A percentile compares a stretch with the other conserved stretches of the same genome.
Evolutionary conservation across 495 filamentous ascomycete species (phyloP).

Genomic region (Collariella sp.): DNA sequence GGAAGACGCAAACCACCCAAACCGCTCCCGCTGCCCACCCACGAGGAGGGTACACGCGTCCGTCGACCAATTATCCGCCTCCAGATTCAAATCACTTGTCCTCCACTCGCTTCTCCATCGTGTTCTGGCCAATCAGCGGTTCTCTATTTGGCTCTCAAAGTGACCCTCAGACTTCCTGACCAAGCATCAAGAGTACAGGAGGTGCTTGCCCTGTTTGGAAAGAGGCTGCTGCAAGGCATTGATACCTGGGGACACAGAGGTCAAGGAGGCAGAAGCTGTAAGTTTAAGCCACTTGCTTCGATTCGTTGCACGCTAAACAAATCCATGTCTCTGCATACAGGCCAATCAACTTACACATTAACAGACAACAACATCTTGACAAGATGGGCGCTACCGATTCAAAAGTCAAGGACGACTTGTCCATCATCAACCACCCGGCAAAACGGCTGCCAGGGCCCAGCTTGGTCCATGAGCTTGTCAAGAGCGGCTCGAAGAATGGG

Average conservation of each 20-base stretch:
- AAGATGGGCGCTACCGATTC: background rate
- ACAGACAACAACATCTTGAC: background rate
- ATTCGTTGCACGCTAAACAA: too few species aligned
- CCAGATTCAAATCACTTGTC: slow-evolving; percentile 16
- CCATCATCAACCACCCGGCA: slow-evolving; percentile 53
- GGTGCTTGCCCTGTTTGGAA: slow-evolving; percentile 4
- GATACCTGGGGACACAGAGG: background rate
- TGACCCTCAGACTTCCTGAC: background rate
- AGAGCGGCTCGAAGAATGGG: background rate
- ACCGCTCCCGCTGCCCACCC: background rate
- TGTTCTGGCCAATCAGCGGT: slow-evolving; percentile 14
- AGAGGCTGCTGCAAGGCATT: background rate
- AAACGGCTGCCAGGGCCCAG: slow-evolving; percentile 45
- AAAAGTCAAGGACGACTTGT: slow-evolving; percentile 26
- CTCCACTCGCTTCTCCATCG: slow-evolving; percentile 8
- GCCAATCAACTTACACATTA: background rate
- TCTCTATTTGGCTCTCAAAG: slow-evolving; percentile 4
- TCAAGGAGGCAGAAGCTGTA: background rate
- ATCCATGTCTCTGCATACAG: too few species aligned
- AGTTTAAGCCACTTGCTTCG: background rate
- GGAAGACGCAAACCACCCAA: background rate
- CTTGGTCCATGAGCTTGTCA: slow-evolving; percentile 55
- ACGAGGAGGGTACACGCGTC: background rate
- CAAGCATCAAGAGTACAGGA: background rate
- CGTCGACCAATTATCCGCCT: slow-evolving; percentile 13